Conservation (phyloP, 371 early-diverging fungal genomes). For the Globomyces sp. region DNA sequence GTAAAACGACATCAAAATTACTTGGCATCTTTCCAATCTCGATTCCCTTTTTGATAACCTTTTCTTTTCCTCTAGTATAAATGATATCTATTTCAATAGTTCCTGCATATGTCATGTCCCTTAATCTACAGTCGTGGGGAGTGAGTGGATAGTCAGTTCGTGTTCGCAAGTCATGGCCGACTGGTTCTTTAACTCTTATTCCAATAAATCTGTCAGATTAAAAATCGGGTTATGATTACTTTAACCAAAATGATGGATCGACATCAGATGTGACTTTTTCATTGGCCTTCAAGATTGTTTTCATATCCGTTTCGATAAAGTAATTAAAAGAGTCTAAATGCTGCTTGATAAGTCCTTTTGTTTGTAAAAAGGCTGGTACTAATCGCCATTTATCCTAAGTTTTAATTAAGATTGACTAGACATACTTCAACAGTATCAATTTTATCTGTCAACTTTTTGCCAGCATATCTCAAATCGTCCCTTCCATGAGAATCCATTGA, state of each 20-base stretch:
- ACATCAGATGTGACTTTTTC: conserved; percentile 97
- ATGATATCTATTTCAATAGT: conserved; percentile 96
- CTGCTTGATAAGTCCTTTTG: conserved; percentile 99
- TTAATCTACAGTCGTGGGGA: conserved; percentile 98
- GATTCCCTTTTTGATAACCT: conserved; percentile 83
- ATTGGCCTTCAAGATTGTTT: conserved; percentile 95
- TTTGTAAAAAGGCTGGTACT: conserved; percentile 95
- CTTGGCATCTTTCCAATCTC: conserved; percentile 94
- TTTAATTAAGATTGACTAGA: conserved; percentile 45
- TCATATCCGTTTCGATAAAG: conserved; percentile 95
- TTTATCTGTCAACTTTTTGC: conserved; percentile 61
- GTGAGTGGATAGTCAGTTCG: conserved; percentile 60
- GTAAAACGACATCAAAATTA: neutral
- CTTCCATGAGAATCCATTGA: conserved; percentile 45
- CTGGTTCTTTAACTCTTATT: conserved; percentile 88
- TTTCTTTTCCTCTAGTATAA: conserved; percentile 89
- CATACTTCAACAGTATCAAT: conserved; percentile 55
- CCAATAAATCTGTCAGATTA: conserved; percentile 68
- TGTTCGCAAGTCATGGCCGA: conserved; percentile 74
- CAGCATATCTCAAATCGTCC: conserved; percentile 50
- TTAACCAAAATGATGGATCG: conserved; percentile 96
- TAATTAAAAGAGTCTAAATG: conserved; percentile 99
- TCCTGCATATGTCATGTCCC: conserved; percentile 98
- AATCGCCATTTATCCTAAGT: conserved; percentile 91
- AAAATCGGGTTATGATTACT: conserved; percentile 52